Evolutionary conservation across 176 grass and related monocot species (phyloP).

Genomic region (Saccharum officinarum): DNA sequence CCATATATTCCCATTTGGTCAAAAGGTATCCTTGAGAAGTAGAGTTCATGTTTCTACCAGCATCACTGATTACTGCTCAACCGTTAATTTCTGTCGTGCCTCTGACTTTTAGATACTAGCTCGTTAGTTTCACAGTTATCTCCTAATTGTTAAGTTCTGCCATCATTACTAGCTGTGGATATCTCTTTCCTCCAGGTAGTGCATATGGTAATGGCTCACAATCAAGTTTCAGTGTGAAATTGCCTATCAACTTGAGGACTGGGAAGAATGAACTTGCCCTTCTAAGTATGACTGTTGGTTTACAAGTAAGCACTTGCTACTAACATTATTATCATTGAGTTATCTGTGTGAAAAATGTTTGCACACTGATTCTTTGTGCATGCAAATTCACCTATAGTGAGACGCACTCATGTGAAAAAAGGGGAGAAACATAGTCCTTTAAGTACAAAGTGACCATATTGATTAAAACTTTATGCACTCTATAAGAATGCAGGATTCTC

Average conservation of each 20-base stretch:
- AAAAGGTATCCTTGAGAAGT: conserved; percentile 12
- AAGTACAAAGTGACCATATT: conserved; percentile 8
- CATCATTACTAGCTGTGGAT: neutral
- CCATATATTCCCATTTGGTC: neutral
- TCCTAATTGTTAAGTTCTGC: neutral
- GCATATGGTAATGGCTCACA: conserved; percentile 77
- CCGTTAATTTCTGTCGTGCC: neutral
- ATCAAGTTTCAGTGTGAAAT: conserved; percentile 60
- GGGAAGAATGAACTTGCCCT: conserved; percentile 85
- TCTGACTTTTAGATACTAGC: neutral
- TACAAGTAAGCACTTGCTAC: conserved; percentile 66
- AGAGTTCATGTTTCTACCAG: conserved; percentile 3
- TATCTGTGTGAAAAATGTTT: conserved; percentile 7
- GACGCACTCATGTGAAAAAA: no score
- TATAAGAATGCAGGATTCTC: conserved; percentile 77
- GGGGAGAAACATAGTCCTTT: conserved; percentile 8
- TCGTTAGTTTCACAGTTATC: neutral
- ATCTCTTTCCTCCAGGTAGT: conserved; percentile 48
- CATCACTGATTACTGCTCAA: neutral
- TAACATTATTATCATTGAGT: conserved; percentile 8
- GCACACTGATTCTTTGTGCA: conserved; percentile 1
- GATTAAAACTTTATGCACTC: conserved; percentile 31
- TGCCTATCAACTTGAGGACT: conserved; percentile 56
- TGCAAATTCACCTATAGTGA: neutral
- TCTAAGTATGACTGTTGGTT: conserved; percentile 90